These are phyloP conservation scores for Artemisia annua DNA, from an alignment of 129 eudicot species.

Conservation along the genomic window DNA sequence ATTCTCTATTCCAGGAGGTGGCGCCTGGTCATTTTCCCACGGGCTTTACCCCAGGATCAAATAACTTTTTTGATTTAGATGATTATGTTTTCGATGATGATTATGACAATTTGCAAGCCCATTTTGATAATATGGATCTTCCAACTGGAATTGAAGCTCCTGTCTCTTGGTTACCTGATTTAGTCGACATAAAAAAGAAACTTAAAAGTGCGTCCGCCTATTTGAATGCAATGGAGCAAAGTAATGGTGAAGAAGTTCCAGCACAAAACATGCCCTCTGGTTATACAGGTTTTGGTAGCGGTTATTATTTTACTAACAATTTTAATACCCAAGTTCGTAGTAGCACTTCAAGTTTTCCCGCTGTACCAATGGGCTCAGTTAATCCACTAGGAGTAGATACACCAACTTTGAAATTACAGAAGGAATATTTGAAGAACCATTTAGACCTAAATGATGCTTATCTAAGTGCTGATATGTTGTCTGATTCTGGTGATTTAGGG, in stretches of 20 bases:
- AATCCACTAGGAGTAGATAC: neutral
- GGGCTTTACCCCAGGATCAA: slow-evolving; percentile 19
- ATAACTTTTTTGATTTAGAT: slow-evolving; percentile 38
- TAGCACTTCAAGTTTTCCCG: slow-evolving; percentile 8
- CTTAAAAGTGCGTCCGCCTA: neutral
- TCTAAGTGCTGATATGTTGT: slow-evolving; percentile 8
- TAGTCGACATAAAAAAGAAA: slow-evolving; percentile 1
- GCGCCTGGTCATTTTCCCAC: neutral
- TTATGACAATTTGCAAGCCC: slow-evolving; percentile 54
- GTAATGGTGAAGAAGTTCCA: neutral
- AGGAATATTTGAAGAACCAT: neutral
- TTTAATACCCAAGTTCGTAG: slow-evolving; percentile 4
- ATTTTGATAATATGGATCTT: slow-evolving; percentile 68
- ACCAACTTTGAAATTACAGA: neutral
- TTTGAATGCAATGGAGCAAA: neutral
- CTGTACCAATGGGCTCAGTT: neutral
- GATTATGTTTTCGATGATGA: slow-evolving; percentile 48
- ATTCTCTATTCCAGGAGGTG: slow-evolving; percentile 13
- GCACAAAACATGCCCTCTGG: slow-evolving; percentile 9
- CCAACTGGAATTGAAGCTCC: slow-evolving; percentile 82
- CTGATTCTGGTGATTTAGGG: neutral
- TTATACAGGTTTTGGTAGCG: neutral
- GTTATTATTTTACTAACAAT: neutral
- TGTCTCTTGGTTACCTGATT: slow-evolving; percentile 57
- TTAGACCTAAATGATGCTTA: neutral